phyloP scores from a whole-genome alignment of 306 rosid species.

The Arachis stenosperma region DNA sequence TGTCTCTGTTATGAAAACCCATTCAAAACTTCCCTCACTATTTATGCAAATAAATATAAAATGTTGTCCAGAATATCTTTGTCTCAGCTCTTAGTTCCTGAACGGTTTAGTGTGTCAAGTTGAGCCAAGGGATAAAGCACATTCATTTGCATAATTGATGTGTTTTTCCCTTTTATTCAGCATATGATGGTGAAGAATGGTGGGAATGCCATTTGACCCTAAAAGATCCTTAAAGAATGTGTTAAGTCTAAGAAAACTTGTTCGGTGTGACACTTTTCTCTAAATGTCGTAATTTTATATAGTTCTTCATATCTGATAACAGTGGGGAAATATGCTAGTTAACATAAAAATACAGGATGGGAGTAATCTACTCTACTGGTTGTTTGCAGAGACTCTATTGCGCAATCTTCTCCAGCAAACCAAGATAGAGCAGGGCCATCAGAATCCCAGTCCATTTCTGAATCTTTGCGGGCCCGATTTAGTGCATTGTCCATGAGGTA shows the following conservation, averaged over 20 bases:
- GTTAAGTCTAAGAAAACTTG: neutral
- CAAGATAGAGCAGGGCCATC: constrained; percentile 78
- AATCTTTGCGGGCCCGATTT: constrained; percentile 72
- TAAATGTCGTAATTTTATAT: constrained; percentile 4
- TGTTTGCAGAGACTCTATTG: constrained; percentile 50
- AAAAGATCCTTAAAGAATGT: neutral
- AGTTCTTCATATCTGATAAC: neutral
- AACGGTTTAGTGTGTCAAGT: neutral
- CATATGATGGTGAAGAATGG: constrained; percentile 5
- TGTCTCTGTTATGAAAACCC: constrained; percentile 5
- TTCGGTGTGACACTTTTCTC: neutral
- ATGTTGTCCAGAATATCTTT: neutral
- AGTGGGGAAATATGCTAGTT: neutral
- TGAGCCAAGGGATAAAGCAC: neutral
- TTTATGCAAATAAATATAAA: constrained; percentile 14
- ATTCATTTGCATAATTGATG: neutral
- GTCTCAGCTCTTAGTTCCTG: neutral
- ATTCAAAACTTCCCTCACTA: neutral
- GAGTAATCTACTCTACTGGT: neutral
- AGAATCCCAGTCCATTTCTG: constrained; percentile 82
- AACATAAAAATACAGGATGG: constrained; percentile 8
- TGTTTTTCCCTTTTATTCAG: neutral
- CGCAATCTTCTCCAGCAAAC: constrained; percentile 49
- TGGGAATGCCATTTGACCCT: constrained; percentile 2
- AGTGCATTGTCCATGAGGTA: constrained; percentile 75